phyloP scores from a whole-genome alignment of 495 filamentous ascomycete species.

The Podospora appendiculata region DNA sequence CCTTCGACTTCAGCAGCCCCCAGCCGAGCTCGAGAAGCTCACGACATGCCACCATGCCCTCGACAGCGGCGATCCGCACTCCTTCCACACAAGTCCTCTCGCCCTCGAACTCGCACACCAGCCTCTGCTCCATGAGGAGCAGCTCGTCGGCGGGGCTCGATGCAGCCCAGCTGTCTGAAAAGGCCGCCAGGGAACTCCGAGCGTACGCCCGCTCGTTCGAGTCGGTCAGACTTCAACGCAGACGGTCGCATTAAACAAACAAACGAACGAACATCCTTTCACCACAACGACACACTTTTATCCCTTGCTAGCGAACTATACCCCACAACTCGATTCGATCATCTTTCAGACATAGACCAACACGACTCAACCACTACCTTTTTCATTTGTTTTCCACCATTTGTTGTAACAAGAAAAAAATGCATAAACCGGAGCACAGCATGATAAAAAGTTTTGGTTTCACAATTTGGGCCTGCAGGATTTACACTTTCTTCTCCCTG shows the following conservation, averaged over 20 bases:
- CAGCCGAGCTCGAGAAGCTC: constrained; percentile 17
- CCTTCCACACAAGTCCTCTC: constrained; percentile 47
- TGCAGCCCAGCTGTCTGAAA: constrained; percentile 55
- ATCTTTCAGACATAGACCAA: constrained; percentile 10
- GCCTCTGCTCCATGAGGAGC: constrained; percentile 71
- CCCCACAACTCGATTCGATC: constrained; percentile 24
- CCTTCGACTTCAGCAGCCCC: constrained; percentile 57
- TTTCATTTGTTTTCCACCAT: constrained; percentile 29
- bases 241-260: constrained; percentile 36
- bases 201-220: constrained; percentile 87
- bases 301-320: constrained; percentile 8
- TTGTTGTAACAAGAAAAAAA: constrained; percentile 41
- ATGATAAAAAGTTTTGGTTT: constrained; percentile 41
- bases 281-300: constrained; percentile 10
- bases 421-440: constrained; percentile 45
- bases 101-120: constrained; percentile 78
- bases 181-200: constrained; percentile 70
- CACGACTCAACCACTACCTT: constrained; percentile 17
- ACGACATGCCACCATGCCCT: constrained; percentile 10
- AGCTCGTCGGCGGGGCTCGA: constrained; percentile 47
- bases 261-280: neutral
- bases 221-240: constrained; percentile 53
- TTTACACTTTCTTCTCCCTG: constrained; percentile 22
- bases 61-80: constrained; percentile 26
- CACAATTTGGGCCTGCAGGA: constrained; percentile 5